Evolutionary conservation across 148 eudicot genomes (phyloP).

Genomic region (Nyssa sinensis): DNA sequence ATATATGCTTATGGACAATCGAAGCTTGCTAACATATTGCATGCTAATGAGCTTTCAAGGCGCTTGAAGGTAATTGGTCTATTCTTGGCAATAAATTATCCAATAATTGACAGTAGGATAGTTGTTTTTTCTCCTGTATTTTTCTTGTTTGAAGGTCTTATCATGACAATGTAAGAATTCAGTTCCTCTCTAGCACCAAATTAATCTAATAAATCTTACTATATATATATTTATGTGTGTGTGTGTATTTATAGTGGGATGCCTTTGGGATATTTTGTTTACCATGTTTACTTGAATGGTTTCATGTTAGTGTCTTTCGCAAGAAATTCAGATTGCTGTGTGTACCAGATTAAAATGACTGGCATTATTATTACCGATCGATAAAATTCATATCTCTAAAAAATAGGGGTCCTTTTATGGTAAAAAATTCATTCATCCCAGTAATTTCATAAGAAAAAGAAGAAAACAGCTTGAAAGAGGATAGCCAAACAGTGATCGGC

Average conservation of each 20-base stretch:
- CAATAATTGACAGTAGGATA: background rate
- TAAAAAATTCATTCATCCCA: too few relatives aligned
- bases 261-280: background rate
- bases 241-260: too few relatives aligned
- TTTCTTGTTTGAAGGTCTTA: background rate
- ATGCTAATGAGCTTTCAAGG: constrained; percentile 71
- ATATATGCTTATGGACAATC: constrained; percentile 82
- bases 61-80: constrained; percentile 52
- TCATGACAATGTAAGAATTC: background rate
- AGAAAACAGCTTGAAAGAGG: too few relatives aligned
- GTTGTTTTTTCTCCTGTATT: background rate
- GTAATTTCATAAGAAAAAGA: too few relatives aligned
- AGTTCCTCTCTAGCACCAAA: background rate
- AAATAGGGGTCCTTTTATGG: background rate
- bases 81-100: background rate
- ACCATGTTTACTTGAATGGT: background rate
- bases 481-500: too few relatives aligned
- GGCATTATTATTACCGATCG: constrained; percentile 9
- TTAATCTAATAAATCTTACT: background rate
- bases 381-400: constrained; percentile 4
- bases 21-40: constrained; percentile 82
- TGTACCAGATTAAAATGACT: constrained; percentile 1
- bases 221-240: background rate
- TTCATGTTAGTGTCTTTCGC: too few relatives aligned
- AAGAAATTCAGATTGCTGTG: background rate